Evolutionary conservation across 2,329 filamentous ascomycete genomes (phyloP), one percentile per base, ranked within the genome.

Genomic region (Scedosporium aurantiacum): DNA sequence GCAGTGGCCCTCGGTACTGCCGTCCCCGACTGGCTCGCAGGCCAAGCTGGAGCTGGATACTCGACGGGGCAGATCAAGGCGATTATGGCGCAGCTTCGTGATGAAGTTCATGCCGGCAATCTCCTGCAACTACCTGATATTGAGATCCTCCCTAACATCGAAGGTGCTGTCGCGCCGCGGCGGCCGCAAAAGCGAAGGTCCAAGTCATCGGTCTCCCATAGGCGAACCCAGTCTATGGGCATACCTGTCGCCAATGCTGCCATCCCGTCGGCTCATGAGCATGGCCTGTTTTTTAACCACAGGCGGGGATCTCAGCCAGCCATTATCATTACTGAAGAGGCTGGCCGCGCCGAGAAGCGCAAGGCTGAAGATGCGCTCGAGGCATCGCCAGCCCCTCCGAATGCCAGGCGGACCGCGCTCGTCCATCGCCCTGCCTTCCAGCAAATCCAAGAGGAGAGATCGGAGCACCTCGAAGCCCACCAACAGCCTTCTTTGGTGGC

Each of bases 111-210:
- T 25, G 64, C 69, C 7, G 74, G 75, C 10, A 66, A 68, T 1
- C 68, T 81, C 40, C 70, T 68, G 3, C 76, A 79, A 61, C 78
- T 84, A 1, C 82, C 82, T 0, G 82, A 84, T 63, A 80, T 85
- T 61, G 82, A 85, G 70, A 81, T 85, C 18, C 74, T 85, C 3
- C 81, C 82, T 1, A 79, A 81, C 62, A 80, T 84, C 64, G 71
- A 72, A 14, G 76, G 75, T 41, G 74, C 75, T 8, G 66, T 69
- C 37, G 65, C 64, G 37, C 27, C 27, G 0, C 23, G 41, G 7
- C 25, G 27, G 25, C 55, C 56, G n/a, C 62, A 62, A 14, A 71
- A 67, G 65, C 68, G 68, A 23, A 71, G 69, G 63, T 65, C 58
- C 40, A 62, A 56, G 18, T 45, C 27, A 3, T 41, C 14, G 18